Evolutionary conservation across 305 asterid species (phyloP), one percentile per base, ranked within the genome.

Genomic region (Fraxinus floribunda): DNA sequence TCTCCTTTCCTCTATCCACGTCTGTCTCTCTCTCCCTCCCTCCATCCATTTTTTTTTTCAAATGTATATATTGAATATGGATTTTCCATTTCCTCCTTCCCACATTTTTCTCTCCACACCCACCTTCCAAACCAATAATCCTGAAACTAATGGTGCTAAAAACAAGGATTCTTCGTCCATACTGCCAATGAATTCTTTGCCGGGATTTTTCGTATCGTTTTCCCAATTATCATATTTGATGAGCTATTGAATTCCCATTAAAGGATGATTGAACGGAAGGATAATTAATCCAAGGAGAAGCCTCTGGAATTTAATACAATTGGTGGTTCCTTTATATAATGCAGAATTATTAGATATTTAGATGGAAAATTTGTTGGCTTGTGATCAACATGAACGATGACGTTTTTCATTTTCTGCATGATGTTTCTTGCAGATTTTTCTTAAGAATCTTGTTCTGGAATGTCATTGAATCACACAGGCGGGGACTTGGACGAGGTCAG

Each of bases 401-500:
- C 26, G 3, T n/a, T 71, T 73, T 78, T 34, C 24, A 0, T 79
- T 85, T 16, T 77, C 74, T 70, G 73, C 75, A 18, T 29, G 24
- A 22, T 36, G 6, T 22, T 75, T 13, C 22, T 38, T 76, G 13
- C 76, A 55, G 82, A 80, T 70, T 74, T 49, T 57, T 20, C 75
- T 36, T 22, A 22, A 81, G 82, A 38, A 77, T 76, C 57, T 81
- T 35, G 79, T 41, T 57, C 60, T 77, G 79, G 86, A 78, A 81
- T 76, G 81, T 57, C 87, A 35, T 77, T 71, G 80, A 49, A 77
- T 76, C 75, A 80, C 66, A 72, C 49, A 75, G 75, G 83, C 73
- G 84, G 89, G 83, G 80, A 85, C 76, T 81, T 81, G 86, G 79
- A 82, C 62, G 86, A 79, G 92, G 92, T 87, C 57, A 80, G 87